A percentile compares a stretch with the other conserved stretches of the same genome.
These are phyloP conservation scores for Botrytis medusae DNA, from an alignment of 2,329 filamentous ascomycete genomes.

Conservation along the genomic window DNA sequence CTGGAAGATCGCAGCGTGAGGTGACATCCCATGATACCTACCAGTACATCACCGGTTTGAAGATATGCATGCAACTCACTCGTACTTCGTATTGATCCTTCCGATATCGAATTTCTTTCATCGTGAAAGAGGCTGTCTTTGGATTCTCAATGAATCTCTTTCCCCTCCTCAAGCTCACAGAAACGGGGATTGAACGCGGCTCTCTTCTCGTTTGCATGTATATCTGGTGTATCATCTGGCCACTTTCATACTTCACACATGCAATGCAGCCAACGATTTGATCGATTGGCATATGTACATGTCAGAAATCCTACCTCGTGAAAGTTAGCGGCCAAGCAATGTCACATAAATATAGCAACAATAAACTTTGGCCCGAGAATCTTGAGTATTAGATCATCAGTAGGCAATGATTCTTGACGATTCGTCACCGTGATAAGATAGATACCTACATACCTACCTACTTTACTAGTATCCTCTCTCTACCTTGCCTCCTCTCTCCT, in stretches of 20 bases:
- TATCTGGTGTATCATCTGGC: not conserved
- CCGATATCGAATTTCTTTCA: not conserved
- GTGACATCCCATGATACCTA: not conserved
- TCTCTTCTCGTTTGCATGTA: not conserved
- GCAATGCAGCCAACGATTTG: not conserved
- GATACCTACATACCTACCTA: too few species aligned
- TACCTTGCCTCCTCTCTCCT: not conserved
- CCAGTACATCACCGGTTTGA: not conserved
- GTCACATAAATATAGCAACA: not conserved
- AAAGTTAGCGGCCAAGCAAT: not conserved
- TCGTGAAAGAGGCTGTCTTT: not conserved
- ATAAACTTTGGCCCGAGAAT: not conserved
- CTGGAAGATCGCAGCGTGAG: slow-evolving; percentile 1
- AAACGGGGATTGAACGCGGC: not conserved
- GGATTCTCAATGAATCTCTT: not conserved
- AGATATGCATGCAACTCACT: not conserved
- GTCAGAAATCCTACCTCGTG: not conserved
- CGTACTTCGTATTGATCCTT: not conserved
- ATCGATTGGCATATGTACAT: not conserved
- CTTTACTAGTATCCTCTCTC: not conserved
- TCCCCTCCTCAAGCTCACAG: not conserved
- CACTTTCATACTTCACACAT: not conserved
- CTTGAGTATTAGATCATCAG: not conserved
- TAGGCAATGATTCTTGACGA: not conserved
- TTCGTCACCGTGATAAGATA: not conserved